Evolutionary conservation across 371 early-diverging fungal genomes (phyloP).

Genomic region (Vavraia culicis): DNA sequence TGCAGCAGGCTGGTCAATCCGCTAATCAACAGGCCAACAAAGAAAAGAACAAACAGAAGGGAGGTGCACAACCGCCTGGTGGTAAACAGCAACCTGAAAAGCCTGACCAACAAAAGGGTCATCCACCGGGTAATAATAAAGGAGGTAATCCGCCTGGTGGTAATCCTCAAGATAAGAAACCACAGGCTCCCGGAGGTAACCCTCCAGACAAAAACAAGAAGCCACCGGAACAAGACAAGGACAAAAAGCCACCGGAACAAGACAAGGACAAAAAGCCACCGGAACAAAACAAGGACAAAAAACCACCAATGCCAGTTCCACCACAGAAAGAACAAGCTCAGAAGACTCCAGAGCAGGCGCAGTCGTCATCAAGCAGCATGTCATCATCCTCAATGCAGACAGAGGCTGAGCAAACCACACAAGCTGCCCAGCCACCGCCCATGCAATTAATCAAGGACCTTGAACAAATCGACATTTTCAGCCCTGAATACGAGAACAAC

Average conservation of each 20-base stretch:
- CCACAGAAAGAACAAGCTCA: background rate
- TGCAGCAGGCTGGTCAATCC: no score
- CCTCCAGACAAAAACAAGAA: no score
- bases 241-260: background rate
- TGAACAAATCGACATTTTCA: background rate
- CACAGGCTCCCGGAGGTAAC: no score
- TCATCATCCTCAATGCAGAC: background rate
- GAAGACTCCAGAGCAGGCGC: slow-evolving; percentile 3
- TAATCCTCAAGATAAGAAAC: slow-evolving; percentile 20
- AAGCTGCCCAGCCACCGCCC: slow-evolving; percentile 1
- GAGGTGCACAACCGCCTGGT: no score
- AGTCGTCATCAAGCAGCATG: background rate
- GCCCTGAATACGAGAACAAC: background rate
- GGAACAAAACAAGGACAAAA: background rate
- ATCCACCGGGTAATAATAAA: no score
- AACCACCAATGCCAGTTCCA: background rate
- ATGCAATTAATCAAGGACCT: background rate
- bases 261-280: background rate
- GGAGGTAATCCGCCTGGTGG: slow-evolving; percentile 7
- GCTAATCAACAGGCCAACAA: no score
- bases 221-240: slow-evolving; percentile 7
- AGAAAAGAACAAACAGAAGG: no score
- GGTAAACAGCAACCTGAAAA: no score
- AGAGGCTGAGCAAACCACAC: background rate
- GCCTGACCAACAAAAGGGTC: no score